phyloP scores from a whole-genome alignment of 148 eudicot genomes.

The Mesembryanthemum crystallinum region DNA sequence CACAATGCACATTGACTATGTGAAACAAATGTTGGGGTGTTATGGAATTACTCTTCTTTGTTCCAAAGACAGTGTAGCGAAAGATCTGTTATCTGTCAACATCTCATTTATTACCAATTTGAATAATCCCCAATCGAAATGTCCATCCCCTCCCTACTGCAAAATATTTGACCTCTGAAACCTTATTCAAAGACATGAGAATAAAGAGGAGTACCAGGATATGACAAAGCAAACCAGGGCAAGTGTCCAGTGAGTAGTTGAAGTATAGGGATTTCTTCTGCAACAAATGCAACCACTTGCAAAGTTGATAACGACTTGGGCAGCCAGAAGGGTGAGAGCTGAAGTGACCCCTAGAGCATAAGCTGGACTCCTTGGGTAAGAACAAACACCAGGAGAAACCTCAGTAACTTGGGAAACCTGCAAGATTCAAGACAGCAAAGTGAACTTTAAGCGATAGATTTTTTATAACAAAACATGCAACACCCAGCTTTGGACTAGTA shows the following conservation, averaged over 20 bases:
- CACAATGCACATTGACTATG: too few species aligned
- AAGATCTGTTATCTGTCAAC: neutral
- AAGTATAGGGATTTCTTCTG: constrained; percentile 46
- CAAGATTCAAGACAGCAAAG: constrained; percentile 10
- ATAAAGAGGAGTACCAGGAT: constrained; percentile 63
- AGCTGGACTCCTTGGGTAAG: constrained; percentile 82
- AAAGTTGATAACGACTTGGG: constrained; percentile 58
- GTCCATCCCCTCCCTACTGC: neutral
- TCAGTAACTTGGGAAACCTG: constrained; percentile 53
- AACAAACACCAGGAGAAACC: constrained; percentile 55
- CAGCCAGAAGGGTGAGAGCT: constrained; percentile 60
- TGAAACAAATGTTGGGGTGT: too few species aligned
- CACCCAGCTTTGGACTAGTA: too few species aligned
- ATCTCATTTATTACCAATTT: neutral
- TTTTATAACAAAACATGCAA: neutral
- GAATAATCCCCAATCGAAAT: neutral
- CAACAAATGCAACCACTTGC: constrained; percentile 78
- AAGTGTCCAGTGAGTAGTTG: constrained; percentile 49
- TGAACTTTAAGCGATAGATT: neutral
- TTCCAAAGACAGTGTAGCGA: neutral
- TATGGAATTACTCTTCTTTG: neutral
- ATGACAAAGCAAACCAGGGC: constrained; percentile 69
- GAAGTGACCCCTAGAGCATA: constrained; percentile 67
- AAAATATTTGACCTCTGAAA: neutral
- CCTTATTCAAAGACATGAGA: neutral